Evolutionary conservation across 176 grass and related monocot species (phyloP).

Genomic region (Elaeis guineensis): DNA sequence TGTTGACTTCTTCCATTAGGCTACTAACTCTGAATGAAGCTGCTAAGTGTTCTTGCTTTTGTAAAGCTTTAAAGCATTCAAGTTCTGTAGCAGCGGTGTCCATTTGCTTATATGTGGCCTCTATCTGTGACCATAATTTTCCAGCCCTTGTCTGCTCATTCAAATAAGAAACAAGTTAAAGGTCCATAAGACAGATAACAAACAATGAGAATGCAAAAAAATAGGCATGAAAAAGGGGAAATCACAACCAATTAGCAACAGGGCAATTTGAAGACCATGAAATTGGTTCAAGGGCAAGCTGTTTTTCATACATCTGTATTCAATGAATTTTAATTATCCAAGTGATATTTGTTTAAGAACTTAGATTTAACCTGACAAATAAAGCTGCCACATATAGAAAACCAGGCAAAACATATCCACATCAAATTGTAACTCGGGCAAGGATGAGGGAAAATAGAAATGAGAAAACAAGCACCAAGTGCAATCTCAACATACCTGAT

Average conservation of each 20-base stretch:
- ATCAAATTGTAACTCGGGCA: no score
- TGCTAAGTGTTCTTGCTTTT: constrained; percentile 82
- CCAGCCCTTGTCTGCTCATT: constrained; percentile 38
- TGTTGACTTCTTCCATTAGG: constrained; percentile 60
- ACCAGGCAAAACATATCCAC: no score
- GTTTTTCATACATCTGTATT: no score
- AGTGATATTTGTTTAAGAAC: no score
- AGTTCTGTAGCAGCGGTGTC: constrained; percentile 67
- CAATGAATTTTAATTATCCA: no score
- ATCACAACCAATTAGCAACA: no score
- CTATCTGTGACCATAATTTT: constrained; percentile 66
- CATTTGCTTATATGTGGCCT: constrained; percentile 87
- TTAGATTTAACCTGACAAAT: no score
- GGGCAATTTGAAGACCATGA: no score
- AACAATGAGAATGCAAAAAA: not conserved
- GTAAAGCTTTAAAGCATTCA: constrained; percentile 78
- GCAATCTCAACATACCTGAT: constrained; percentile 51
- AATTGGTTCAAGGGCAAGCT: no score
- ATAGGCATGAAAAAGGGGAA: no score
- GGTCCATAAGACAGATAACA: not conserved
- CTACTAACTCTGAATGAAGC: constrained; percentile 50
- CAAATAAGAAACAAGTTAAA: constrained; percentile 12
- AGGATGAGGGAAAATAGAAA: no score
- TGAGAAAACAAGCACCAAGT: not conserved
- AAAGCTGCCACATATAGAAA: no score